phyloP scores from a whole-genome alignment of 805 yeast species.

The Komagataella ulmi region DNA sequence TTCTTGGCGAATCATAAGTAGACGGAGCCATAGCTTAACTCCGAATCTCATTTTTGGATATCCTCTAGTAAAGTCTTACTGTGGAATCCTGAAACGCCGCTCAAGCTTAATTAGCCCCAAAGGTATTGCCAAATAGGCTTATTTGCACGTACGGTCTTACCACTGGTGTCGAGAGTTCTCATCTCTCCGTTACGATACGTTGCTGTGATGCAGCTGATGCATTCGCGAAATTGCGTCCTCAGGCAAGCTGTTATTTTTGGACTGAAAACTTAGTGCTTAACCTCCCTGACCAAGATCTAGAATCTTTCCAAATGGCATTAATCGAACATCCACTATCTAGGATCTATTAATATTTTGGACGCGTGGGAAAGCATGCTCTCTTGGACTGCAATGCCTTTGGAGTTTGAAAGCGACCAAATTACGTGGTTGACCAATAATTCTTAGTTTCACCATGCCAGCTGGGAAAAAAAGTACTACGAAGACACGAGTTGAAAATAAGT shows the following conservation, averaged over 20 bases:
- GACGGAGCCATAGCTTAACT: too few species aligned
- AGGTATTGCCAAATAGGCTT: too few species aligned
- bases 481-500: background rate
- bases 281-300: background rate
- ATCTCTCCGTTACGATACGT: too few species aligned
- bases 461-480: background rate
- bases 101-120: too few species aligned
- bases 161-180: background rate
- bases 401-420: background rate
- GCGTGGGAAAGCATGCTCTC: background rate
- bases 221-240: background rate
- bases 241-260: background rate
- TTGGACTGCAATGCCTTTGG: background rate
- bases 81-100: too few species aligned
- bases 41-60: too few species aligned
- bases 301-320: too few species aligned
- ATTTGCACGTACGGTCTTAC: too few species aligned
- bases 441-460: background rate
- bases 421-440: background rate
- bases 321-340: background rate
- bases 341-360: background rate
- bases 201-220: background rate
- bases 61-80: too few species aligned
- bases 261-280: background rate
- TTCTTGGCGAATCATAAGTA: too few species aligned